phyloP scores from a whole-genome alignment of 129 eudicot genomes.

The Helichrysum umbraculigerum region DNA sequence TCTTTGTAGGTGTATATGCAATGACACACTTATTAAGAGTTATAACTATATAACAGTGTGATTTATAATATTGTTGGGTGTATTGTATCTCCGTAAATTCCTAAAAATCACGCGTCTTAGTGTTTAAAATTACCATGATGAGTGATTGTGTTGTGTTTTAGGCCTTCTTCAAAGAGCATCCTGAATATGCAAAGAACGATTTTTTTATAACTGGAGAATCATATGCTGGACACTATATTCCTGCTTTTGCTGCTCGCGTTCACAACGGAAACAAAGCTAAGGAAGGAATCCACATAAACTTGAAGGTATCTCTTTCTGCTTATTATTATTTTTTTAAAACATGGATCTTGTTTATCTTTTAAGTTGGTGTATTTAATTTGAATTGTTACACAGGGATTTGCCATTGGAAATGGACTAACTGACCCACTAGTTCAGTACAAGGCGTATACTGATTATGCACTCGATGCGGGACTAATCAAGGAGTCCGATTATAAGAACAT shows the following conservation, averaged over 20 bases:
- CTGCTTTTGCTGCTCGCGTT: constrained; percentile 95
- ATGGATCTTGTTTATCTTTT: neutral
- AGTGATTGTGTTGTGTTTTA: constrained; percentile 31
- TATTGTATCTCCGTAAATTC: neutral
- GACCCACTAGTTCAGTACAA: constrained; percentile 84
- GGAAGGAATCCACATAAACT: constrained; percentile 77
- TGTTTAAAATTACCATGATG: neutral
- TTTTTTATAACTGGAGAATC: constrained; percentile 93
- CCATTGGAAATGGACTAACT: constrained; percentile 98
- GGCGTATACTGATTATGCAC: constrained; percentile 92
- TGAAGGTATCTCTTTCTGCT: constrained; percentile 51
- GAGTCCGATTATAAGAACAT: constrained; percentile 64
- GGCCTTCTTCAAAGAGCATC: constrained; percentile 90
- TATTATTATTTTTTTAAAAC: neutral
- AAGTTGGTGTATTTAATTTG: constrained; percentile 16
- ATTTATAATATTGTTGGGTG: neutral
- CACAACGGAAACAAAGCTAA: constrained; percentile 83
- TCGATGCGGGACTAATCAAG: constrained; percentile 67
- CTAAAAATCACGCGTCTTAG: neutral
- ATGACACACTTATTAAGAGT: neutral
- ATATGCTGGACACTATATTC: constrained; percentile 95
- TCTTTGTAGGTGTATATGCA: constrained; percentile 9
- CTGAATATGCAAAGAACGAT: constrained; percentile 69
- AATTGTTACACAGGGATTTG: constrained; percentile 72
- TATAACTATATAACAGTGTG: too few species aligned